Percentiles rank a stretch among this genome's conserved stretches.
Evolutionary conservation across 2,329 filamentous ascomycete genomes (phyloP).

Genomic region (Periconia sp.): DNA sequence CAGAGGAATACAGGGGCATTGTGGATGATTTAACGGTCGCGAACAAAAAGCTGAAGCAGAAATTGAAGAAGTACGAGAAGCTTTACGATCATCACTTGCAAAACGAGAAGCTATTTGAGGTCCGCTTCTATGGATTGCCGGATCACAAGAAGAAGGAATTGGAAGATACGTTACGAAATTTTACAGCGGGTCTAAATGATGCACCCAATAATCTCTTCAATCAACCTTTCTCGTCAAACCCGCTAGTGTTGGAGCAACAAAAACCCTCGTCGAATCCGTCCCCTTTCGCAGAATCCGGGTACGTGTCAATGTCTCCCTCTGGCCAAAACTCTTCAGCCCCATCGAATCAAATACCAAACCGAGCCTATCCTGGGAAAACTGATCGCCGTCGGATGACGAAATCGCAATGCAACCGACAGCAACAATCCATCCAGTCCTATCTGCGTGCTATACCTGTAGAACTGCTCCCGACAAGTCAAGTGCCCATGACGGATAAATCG

Average conservation of each 20-base stretch:
- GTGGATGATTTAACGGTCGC: conserved; percentile 86
- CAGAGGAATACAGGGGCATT: conserved; percentile 76
- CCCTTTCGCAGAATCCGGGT: conserved; percentile 56
- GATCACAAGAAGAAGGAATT: conserved; percentile 74
- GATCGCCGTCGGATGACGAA: conserved; percentile 32
- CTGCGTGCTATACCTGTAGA: conserved; percentile 72
- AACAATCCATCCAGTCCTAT: conserved; percentile 66
- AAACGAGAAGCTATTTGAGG: conserved; percentile 79
- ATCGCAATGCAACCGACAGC: conserved; percentile 35
- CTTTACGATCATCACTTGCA: conserved; percentile 66
- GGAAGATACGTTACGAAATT: conserved; percentile 71
- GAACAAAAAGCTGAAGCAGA: conserved; percentile 76
- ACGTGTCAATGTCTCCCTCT: conserved; percentile 62
- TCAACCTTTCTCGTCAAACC: conserved; percentile 35
- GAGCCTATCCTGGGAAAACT: conserved; percentile 22
- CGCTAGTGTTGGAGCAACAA: conserved; percentile 56
- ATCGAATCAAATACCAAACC: conserved; percentile 14
- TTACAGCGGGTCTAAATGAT: conserved; percentile 64
- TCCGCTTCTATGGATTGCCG: conserved; percentile 74
- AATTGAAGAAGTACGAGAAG: conserved; percentile 70
- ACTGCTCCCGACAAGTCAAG: conserved; percentile 61
- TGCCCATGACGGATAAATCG: conserved; percentile 67
- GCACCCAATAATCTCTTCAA: conserved; percentile 20
- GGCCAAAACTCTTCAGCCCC: conserved; percentile 47
- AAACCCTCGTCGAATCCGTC: conserved; percentile 62